Conservation (phyloP, 768 basidiomycete species). For the Boletus barrowsii region DNA sequence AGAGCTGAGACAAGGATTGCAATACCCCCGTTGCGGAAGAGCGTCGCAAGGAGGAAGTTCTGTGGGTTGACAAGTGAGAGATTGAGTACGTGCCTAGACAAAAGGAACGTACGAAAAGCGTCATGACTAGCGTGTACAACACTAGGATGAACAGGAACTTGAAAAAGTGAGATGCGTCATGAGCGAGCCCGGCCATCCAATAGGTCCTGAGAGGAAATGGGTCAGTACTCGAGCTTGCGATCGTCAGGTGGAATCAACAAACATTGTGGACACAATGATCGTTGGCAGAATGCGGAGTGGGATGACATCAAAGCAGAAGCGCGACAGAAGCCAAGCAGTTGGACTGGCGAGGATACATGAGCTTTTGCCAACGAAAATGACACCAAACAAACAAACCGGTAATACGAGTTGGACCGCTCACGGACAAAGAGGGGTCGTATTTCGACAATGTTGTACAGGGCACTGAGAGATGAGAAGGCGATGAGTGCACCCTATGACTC, state of each 20-base stretch:
- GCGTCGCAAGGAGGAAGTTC: constrained; percentile 88
- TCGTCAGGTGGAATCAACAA: constrained; percentile 25
- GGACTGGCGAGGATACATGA: constrained; percentile 47
- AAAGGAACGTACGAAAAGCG: constrained; percentile 64
- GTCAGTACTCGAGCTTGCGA: constrained; percentile 3
- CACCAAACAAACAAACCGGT: constrained; percentile 50
- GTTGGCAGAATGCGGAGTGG: constrained; percentile 89
- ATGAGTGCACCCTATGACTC: constrained; percentile 72
- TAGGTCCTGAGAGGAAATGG: constrained; percentile 55
- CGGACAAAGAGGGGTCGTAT: constrained; percentile 84
- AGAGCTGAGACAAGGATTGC: constrained; percentile 86
- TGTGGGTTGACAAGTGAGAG: constrained; percentile 24
- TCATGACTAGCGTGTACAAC: constrained; percentile 81
- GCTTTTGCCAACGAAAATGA: background rate
- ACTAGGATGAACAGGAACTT: constrained; percentile 91
- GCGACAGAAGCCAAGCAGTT: constrained; percentile 86
- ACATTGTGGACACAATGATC: constrained; percentile 83
- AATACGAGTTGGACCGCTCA: constrained; percentile 82
- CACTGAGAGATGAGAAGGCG: constrained; percentile 88
- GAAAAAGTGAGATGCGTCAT: constrained; percentile 81
- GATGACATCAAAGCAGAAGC: constrained; percentile 84
- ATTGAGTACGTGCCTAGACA: background rate
- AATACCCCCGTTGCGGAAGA: constrained; percentile 84
- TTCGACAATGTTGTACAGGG: constrained; percentile 84
- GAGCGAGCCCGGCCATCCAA: constrained; percentile 92